These are phyloP conservation scores for Trichoderma virens DNA, from an alignment of 495 filamentous ascomycete genomes.

Conservation along the genomic window DNA sequence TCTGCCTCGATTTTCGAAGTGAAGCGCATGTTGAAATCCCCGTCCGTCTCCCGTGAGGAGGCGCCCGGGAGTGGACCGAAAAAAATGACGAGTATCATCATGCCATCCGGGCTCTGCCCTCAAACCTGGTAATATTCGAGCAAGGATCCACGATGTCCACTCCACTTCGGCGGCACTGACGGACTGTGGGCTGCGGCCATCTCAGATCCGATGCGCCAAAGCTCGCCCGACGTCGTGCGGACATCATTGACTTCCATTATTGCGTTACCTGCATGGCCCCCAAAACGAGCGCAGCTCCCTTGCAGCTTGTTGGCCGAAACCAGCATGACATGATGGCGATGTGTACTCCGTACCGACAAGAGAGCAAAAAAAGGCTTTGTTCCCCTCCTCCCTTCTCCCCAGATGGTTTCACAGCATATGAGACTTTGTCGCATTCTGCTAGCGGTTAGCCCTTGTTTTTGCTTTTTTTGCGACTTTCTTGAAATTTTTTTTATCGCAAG, in stretches of 20 bases:
- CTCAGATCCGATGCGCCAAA: constrained; percentile 5
- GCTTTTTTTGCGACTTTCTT: neutral
- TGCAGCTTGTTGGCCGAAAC: neutral
- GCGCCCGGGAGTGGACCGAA: neutral
- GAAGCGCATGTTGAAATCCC: neutral
- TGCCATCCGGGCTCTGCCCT: neutral
- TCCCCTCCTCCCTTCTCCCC: neutral
- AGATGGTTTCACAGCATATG: neutral
- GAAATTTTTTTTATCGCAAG: neutral
- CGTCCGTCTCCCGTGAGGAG: neutral
- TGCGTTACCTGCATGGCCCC: constrained; percentile 5
- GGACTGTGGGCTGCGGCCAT: constrained; percentile 5
- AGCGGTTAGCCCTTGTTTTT: neutral
- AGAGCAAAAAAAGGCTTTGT: neutral
- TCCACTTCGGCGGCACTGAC: neutral
- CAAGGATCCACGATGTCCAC: neutral
- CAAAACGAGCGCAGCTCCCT: neutral
- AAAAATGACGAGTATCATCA: constrained; percentile 3
- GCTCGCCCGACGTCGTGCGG: constrained; percentile 1
- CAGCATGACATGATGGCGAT: neutral
- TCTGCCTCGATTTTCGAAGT: no score
- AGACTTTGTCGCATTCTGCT: neutral
- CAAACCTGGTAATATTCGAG: neutral
- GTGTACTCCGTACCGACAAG: neutral
- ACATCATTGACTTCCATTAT: constrained; percentile 1